Evolutionary conservation across 257 asterid species (phyloP), one percentile per base, ranked within the genome.

Genomic region (Euphrasia confusa): DNA sequence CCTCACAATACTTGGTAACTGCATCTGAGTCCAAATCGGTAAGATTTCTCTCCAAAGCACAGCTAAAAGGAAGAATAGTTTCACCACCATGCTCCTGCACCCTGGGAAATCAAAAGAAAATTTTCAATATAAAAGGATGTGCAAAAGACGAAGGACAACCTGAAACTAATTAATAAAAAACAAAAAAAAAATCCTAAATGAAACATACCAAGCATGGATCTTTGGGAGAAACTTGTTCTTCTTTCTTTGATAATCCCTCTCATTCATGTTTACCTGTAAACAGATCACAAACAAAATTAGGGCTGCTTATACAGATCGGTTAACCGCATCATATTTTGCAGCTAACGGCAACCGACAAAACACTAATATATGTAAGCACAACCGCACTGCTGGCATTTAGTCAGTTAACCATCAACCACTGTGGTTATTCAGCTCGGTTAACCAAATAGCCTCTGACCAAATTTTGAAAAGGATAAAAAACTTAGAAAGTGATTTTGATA

Each of bases 11-110:
- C 69, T 89, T 87, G 28, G 88, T 85, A 83, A 83, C 94, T 67
- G 87, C 99, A 24, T 89, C 99, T 5, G 92, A 82, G 54, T 87
- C 65, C 72, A 89, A n/a, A 71, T 93, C 99, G 60, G 95, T 80
- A 74, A 93, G 95, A 53, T 80, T 80, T 73, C 89, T 89, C 83
- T 93, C 99, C 35, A 93, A 80, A 69, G 80, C 86, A 75, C 96
- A 84, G 66, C 99, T 93, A 75, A 93, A 82, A 74, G 99, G 99
- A 72, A 89, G 81, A 63, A 93, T 87, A 66, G 73, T 64, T 69
- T 81, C 99, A 72, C 92, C 99, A 58, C 99, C 99, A 75, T 93
- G 99, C 80, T 93, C 99, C 74, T 93, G 99, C 77, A 93, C 97
- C 99, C 99, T 93, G 69, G 53, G 68, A 67, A 70, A 61, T 48